Evolutionary conservation across 2,329 filamentous ascomycete genomes (phyloP).

Genomic region (Monosporascus sp.): DNA sequence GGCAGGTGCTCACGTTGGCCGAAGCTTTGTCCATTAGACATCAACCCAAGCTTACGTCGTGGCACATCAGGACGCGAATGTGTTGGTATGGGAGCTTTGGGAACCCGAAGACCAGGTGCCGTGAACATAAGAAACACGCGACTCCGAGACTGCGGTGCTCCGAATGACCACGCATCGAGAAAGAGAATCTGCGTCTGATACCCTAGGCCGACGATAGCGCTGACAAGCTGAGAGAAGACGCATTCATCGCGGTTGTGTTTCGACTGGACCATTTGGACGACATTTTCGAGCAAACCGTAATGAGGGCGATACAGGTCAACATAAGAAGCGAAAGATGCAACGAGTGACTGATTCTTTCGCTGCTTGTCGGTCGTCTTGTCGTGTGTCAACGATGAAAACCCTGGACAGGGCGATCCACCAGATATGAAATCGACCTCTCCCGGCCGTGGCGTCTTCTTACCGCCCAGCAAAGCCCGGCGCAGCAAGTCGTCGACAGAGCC

Average conservation of each 20-base stretch:
- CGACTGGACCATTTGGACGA: constrained; percentile 56
- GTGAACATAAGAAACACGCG: constrained; percentile 69
- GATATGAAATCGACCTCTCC: constrained; percentile 65
- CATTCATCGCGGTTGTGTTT: constrained; percentile 49
- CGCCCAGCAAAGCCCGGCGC: constrained; percentile 46
- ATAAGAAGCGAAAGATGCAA: constrained; percentile 70
- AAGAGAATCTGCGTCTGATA: constrained; percentile 68
- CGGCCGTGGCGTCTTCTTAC: constrained; percentile 45
- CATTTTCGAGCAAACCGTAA: constrained; percentile 77
- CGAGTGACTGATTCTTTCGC: constrained; percentile 67
- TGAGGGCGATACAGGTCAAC: constrained; percentile 69
- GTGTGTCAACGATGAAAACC: constrained; percentile 62
- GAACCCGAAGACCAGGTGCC: constrained; percentile 57
- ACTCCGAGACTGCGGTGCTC: constrained; percentile 59
- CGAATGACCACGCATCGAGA: constrained; percentile 64
- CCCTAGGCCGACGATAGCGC: constrained; percentile 67
- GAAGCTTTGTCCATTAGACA: constrained; percentile 56
- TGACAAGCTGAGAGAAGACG: constrained; percentile 68
- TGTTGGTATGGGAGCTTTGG: constrained; percentile 51
- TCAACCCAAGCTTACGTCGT: constrained; percentile 44
- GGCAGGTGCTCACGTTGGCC: constrained; percentile 43
- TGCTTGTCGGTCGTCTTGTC: constrained; percentile 51
- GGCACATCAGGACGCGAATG: constrained; percentile 50
- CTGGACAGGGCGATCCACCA: constrained; percentile 73
- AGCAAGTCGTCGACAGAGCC: constrained; percentile 71